Base-by-base conservation (phyloP, 768 basidiomycete species). In the Tubosaeta brunneosetosa region DNA sequence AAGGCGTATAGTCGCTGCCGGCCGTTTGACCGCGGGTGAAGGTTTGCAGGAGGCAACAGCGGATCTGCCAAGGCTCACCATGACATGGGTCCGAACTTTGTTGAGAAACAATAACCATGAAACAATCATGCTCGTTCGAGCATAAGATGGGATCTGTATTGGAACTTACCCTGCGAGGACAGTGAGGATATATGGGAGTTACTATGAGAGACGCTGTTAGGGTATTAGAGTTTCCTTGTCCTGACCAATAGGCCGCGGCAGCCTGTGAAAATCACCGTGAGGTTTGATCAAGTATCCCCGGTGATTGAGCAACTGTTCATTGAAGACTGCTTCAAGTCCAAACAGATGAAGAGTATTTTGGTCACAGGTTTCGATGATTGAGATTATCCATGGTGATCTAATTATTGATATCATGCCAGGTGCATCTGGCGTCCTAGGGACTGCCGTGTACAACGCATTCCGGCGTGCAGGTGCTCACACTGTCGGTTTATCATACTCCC, bases 381-480 rank as follows among this genome's bases (percentile, higher is more conserved):
- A 43, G 19, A 1, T 49, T 47, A 25, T 40, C 41, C 51, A 13
- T 43, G 49, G 36, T 44, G 51, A 45, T 43, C 70, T 58, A 27
- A 61, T 16, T 16, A 32, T 38, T 16, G 40, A 55, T 29, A 26
- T 26, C 51, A 44, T 44, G 16, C 31, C 27, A 94, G 94, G 94
- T 56, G 94, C 94, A 51, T 94, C 92, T 33, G 95, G 95, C 27
- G 80, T 97, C 9, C 81, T 98, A 11, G 95, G 95, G 10, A 75
- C 86, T 7, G 90, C 90, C 1, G 81, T 95, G 9, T 80, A 79
- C 64, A 65, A 74, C 25, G 83, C 86, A 2, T 92, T 94, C 75
- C 73, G 75, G 34, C 60, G 61, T 11, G 56, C 70, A 6, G 63
- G 63, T 10, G 63, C 71, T 51, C 71, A 78, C 58, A 80, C 87